Evolutionary conservation across 2,329 filamentous ascomycete species (phyloP).

Genomic region (Colletotrichum sp.): DNA sequence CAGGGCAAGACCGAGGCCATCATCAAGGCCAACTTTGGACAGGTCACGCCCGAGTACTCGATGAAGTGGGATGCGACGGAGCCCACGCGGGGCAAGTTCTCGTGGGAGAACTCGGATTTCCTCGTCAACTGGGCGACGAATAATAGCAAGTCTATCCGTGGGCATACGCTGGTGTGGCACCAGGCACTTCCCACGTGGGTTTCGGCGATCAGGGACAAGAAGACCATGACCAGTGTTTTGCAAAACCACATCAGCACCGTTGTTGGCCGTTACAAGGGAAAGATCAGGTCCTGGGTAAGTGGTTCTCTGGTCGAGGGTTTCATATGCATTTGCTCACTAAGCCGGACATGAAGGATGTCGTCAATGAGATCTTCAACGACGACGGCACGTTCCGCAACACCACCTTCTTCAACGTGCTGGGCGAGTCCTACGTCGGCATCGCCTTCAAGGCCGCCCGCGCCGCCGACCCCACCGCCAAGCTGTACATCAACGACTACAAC

Average conservation of each 20-base stretch:
- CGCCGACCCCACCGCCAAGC: conserved; percentile 69
- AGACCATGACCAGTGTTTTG: conserved; percentile 59
- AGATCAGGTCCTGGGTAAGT: conserved; percentile 61
- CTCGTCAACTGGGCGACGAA: conserved; percentile 61
- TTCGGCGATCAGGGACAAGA: conserved; percentile 54
- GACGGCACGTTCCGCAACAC: conserved; percentile 62
- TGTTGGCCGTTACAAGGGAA: conserved; percentile 65
- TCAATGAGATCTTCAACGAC: conserved; percentile 69
- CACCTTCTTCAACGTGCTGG: conserved; percentile 71
- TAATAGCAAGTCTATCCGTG: conserved; percentile 65
- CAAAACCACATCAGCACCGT: conserved; percentile 65
- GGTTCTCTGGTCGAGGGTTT: background rate
- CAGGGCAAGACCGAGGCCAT: conserved; percentile 56
- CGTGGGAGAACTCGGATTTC: conserved; percentile 60
- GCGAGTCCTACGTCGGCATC: conserved; percentile 72
- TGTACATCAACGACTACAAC: conserved; percentile 81
- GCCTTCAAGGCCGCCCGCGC: conserved; percentile 72
- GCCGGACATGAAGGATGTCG: conserved; percentile 52
- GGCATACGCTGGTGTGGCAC: conserved; percentile 72
- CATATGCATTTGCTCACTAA: background rate
- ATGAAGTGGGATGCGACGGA: conserved; percentile 72
- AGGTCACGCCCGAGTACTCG: conserved; percentile 71
- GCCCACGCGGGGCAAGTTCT: conserved; percentile 55
- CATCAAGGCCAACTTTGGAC: conserved; percentile 66
- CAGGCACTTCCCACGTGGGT: conserved; percentile 66